Percentiles rank a stretch among this genome's conserved stretches.
Evolutionary conservation across 257 asterid species (phyloP).

Genomic region (Petrea volubilis): DNA sequence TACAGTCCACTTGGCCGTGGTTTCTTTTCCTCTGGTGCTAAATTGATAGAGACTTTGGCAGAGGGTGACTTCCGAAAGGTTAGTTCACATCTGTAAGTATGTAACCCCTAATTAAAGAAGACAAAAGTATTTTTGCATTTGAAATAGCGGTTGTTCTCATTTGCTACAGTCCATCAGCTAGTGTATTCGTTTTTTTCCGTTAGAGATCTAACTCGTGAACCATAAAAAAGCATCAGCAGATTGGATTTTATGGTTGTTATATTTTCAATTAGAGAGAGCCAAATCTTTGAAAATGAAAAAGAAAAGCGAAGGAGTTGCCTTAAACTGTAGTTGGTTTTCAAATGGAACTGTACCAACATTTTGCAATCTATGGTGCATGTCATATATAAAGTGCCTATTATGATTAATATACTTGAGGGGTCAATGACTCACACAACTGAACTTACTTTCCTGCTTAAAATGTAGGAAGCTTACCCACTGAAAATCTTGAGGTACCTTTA

Average conservation of each 20-base stretch:
- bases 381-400: too few relatives aligned
- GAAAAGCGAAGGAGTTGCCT: neutral
- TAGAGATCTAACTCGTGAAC: neutral
- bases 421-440: neutral
- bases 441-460: neutral
- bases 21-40: conserved; percentile 43
- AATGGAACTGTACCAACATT: neutral
- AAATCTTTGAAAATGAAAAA: neutral
- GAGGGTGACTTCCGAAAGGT: conserved; percentile 50
- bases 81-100: conserved; percentile 9
- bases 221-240: neutral
- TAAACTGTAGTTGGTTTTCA: neutral
- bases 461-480: neutral
- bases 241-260: neutral
- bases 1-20: conserved; percentile 63
- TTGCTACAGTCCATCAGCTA: neutral
- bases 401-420: too few relatives aligned
- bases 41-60: conserved; percentile 32
- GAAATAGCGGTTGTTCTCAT: neutral
- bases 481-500: neutral
- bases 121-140: neutral
- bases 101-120: neutral
- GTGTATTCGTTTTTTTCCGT: neutral
- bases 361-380: neutral
- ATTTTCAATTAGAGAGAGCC: neutral